A percentile compares a stretch with the other conserved stretches of the same genome.
These are phyloP conservation scores for Rhodotorula sphaerocarpa DNA, from an alignment of 768 basidiomycete species.

Conservation along the genomic window DNA sequence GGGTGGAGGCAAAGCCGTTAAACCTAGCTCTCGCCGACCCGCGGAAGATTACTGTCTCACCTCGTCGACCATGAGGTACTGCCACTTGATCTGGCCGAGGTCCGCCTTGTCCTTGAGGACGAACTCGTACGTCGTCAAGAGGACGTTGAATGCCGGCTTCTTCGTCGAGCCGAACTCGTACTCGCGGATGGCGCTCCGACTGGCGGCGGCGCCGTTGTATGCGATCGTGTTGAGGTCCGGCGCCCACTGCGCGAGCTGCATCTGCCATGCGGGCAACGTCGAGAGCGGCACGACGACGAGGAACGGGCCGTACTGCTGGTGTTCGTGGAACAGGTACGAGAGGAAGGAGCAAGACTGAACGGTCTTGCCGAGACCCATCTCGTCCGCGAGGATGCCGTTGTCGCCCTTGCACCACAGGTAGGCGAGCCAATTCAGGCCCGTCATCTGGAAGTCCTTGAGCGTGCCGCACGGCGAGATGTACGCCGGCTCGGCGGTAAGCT, in stretches of 20 bases:
- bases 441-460: slow-evolving; percentile 96
- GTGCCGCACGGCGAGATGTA: slow-evolving; percentile 76
- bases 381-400: slow-evolving; percentile 95
- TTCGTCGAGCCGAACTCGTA: slow-evolving; percentile 89
- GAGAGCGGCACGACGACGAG: slow-evolving; percentile 95
- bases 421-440: slow-evolving; percentile 96
- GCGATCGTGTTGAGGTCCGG: slow-evolving; percentile 94
- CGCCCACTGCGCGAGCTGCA: slow-evolving; percentile 87
- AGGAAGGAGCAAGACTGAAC: slow-evolving; percentile 94
- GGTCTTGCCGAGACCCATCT: slow-evolving; percentile 98
- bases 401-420: slow-evolving; percentile 90
- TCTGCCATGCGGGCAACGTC: slow-evolving; percentile 97
- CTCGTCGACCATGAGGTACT: slow-evolving; percentile 91
- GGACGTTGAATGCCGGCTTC: slow-evolving; percentile 85
- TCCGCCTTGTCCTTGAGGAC: slow-evolving; percentile 82
- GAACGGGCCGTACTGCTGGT: slow-evolving; percentile 91
- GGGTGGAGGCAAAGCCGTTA: not conserved
- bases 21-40: not conserved
- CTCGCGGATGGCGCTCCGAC: slow-evolving; percentile 81
- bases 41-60: slow-evolving; percentile 46
- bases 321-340: slow-evolving; percentile 84
- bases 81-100: slow-evolving; percentile 91
- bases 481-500: slow-evolving; percentile 77
- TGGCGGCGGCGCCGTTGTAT: slow-evolving; percentile 80
- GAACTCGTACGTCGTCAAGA: slow-evolving; percentile 94